These are phyloP conservation scores for Scutellospora calospora DNA, from an alignment of 371 early-diverging fungal species.

Conservation along the genomic window DNA sequence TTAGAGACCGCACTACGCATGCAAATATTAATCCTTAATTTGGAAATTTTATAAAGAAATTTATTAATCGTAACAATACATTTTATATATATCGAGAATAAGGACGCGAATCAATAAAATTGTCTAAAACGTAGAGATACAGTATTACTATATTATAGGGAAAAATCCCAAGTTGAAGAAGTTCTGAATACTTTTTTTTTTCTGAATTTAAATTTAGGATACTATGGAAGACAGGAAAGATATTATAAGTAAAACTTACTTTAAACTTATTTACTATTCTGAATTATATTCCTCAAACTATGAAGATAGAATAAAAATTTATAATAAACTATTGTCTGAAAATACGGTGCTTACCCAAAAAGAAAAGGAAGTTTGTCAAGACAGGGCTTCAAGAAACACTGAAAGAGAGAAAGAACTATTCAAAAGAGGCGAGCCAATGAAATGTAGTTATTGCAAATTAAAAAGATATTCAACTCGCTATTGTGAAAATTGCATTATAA, in stretches of 20 bases:
- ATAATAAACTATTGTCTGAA: background rate
- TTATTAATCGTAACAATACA: no score
- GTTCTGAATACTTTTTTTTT: no score
- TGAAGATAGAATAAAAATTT: background rate
- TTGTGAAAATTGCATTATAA: conserved; percentile 26
- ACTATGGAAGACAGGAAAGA: no score
- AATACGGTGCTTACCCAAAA: background rate
- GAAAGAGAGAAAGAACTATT: background rate
- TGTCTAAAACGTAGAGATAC: no score
- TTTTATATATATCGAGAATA: no score
- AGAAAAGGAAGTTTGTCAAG: background rate
- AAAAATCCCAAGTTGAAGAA: no score
- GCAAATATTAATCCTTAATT: no score
- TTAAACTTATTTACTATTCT: conserved; percentile 8
- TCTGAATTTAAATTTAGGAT: no score
- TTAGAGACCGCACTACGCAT: no score
- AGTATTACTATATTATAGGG: no score
- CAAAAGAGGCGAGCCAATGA: background rate
- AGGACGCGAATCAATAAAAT: no score
- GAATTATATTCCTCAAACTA: background rate
- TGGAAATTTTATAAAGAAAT: no score
- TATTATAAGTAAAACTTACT: background rate
- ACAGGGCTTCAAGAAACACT: background rate
- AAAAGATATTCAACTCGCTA: background rate
- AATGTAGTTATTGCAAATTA: background rate